A percentile compares a stretch with the other conserved stretches of the same genome.
These are phyloP conservation scores for Nemania sp. DNA, from an alignment of 2,329 filamentous ascomycete genomes.

Conservation along the genomic window DNA sequence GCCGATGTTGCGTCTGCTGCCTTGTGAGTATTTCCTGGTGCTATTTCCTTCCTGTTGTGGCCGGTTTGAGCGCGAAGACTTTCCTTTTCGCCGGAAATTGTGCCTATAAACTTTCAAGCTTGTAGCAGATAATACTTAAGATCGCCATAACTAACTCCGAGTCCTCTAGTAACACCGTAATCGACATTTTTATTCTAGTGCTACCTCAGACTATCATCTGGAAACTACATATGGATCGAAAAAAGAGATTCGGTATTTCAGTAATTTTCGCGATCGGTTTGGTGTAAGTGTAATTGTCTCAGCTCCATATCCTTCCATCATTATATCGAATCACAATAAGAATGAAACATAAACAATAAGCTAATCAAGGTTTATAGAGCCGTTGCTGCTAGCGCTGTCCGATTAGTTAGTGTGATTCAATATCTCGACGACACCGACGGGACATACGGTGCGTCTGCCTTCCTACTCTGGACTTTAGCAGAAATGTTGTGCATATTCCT, in stretches of 20 bases:
- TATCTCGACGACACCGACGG: neutral
- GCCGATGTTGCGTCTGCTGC: neutral
- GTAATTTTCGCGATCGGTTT: constrained; percentile 27
- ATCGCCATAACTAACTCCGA: too few species aligned
- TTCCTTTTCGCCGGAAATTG: too few species aligned
- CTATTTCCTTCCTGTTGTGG: too few species aligned
- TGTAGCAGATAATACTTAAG: too few species aligned
- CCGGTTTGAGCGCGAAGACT: too few species aligned
- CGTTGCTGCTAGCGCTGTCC: neutral
- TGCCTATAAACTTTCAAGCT: too few species aligned
- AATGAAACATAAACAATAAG: too few species aligned
- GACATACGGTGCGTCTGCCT: neutral
- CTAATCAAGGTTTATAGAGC: too few species aligned
- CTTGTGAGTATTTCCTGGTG: too few species aligned
- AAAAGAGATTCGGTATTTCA: constrained; percentile 34
- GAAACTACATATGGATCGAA: constrained; percentile 27
- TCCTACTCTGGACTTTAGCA: constrained; percentile 1
- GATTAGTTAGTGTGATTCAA: neutral
- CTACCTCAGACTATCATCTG: constrained; percentile 37
- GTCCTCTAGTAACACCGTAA: constrained; percentile 24
- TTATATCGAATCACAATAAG: too few species aligned
- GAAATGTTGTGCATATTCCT: constrained; percentile 2
- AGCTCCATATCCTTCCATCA: too few species aligned
- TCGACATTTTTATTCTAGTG: constrained; percentile 31
- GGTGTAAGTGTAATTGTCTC: constrained; percentile 14